Evolutionary conservation across 495 filamentous ascomycete genomes (phyloP), one percentile per base, ranked within the genome.

Genomic region (Neurospora africana): DNA sequence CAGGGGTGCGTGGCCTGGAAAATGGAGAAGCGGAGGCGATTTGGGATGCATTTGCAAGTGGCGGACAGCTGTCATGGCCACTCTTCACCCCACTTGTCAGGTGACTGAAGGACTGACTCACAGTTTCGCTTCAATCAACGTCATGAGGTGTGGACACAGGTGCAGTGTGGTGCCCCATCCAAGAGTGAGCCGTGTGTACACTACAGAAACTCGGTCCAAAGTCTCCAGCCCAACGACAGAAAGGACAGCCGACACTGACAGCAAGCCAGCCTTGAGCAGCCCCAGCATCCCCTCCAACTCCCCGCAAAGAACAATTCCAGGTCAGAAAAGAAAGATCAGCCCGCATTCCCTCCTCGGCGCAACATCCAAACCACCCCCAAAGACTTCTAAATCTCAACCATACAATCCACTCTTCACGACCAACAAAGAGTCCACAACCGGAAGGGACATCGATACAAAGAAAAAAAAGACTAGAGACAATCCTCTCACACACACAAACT

Each of bases 61-160:
- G 53, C 53, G 53, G 53, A 19, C 73, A 74, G 74, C 69, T 73
- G 72, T 41, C 69, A 23, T 21, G 13, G 36, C 19, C 36, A 36
- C 19, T 17, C 1, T 44, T 6, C 13, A 40, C 74, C 76, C 78
- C 78, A 71, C 78, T 69, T 77, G 68, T 81, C 79, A 81, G 74
- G 72, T 79, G 79, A 79, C 61, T 19, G 39, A 68, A 70, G 71
- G 35, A 53, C 76, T 79, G 78, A 79, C 74, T 79, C 77, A 80
- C 79, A 73, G 72, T 58, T 68, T 72, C 27, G 43, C 61, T 41
- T 47, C 68, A 21, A 68, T 70, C 72, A 77, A 81, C 79, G 79
- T 81, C 79, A 81, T 79, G 76, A 61, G 30, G 10, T 61, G n/a
- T 23, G 23, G 17, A 61, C 23, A 61, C 53, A 61, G 53, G 13